phyloP scores from a whole-genome alignment of 2,329 filamentous ascomycete genomes.

The Neocucurbitaria cava region DNA sequence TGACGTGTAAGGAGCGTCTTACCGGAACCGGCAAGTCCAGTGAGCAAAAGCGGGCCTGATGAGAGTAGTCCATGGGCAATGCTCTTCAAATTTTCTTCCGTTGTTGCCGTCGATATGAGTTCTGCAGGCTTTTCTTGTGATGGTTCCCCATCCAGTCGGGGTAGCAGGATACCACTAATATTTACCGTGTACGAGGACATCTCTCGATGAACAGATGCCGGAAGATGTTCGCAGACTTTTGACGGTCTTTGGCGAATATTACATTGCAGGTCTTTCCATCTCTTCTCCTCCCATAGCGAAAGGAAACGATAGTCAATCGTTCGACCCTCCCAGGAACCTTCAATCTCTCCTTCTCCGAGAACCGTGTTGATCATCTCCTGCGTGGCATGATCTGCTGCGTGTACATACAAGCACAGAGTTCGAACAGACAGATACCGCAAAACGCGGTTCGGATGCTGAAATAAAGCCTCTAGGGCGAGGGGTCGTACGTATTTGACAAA shows the following conservation, averaged over 20 bases:
- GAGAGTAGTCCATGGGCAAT: slow-evolving; percentile 73
- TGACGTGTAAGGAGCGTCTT: slow-evolving; percentile 90
- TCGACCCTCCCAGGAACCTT: slow-evolving; percentile 77
- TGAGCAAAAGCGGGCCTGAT: slow-evolving; percentile 76
- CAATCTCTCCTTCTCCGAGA: slow-evolving; percentile 68
- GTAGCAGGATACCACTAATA: slow-evolving; percentile 48
- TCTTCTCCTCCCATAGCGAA: slow-evolving; percentile 67
- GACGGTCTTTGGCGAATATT: slow-evolving; percentile 11
- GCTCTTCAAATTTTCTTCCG: slow-evolving; percentile 71
- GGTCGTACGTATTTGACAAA: slow-evolving; percentile 72
- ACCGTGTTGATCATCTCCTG: slow-evolving; percentile 74
- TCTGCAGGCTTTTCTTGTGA: slow-evolving; percentile 33
- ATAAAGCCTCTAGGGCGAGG: slow-evolving; percentile 71
- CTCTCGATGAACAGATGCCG: slow-evolving; percentile 16
- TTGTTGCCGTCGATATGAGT: slow-evolving; percentile 72
- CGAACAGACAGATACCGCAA: slow-evolving; percentile 84
- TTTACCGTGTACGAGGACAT: slow-evolving; percentile 44
- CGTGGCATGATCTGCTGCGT: slow-evolving; percentile 78
- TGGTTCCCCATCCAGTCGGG: slow-evolving; percentile 43
- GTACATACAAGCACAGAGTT: slow-evolving; percentile 79
- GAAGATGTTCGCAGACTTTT: background rate
- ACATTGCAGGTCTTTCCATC: slow-evolving; percentile 48
- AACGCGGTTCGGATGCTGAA: slow-evolving; percentile 63
- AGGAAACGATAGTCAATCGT: slow-evolving; percentile 80
- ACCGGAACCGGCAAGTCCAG: slow-evolving; percentile 83